phyloP scores from a whole-genome alignment of 176 grass and related monocot species.

The Ensete glaucum region DNA sequence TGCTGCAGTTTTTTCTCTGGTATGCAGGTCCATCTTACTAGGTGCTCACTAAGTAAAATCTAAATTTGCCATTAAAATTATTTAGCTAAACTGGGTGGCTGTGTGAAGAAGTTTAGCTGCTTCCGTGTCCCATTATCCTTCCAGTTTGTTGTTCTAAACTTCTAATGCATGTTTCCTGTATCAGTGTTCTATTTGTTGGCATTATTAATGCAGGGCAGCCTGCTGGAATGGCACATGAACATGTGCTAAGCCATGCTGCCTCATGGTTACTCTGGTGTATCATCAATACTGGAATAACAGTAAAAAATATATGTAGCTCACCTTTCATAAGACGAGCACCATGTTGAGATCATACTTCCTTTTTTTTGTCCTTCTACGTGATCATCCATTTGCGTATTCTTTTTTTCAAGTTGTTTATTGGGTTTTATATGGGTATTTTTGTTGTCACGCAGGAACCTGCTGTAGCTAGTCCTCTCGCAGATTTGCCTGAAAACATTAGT shows the following conservation, averaged over 20 bases:
- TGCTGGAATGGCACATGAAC: background rate
- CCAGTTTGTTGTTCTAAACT: too few species aligned
- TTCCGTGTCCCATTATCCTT: too few species aligned
- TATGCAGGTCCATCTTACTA: too few species aligned
- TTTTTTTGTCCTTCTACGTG: background rate
- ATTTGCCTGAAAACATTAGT: background rate
- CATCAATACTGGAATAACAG: background rate
- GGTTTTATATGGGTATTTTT: background rate
- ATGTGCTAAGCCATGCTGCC: background rate
- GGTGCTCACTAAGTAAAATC: too few species aligned
- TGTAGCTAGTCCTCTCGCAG: background rate
- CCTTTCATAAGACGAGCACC: background rate
- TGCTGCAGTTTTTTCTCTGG: too few species aligned
- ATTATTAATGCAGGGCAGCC: too few species aligned
- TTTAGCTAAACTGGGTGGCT: too few species aligned
- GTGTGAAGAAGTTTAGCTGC: too few species aligned
- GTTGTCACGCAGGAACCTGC: constrained; percentile 25
- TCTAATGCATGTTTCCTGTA: too few species aligned
- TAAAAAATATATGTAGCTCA: background rate
- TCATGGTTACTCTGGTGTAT: background rate
- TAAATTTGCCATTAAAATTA: too few species aligned
- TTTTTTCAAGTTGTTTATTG: background rate
- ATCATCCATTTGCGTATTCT: background rate
- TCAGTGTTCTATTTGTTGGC: too few species aligned
- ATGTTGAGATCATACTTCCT: background rate